phyloP scores from a whole-genome alignment of 163 green algal genomes.

The Picocystis sp. region DNA sequence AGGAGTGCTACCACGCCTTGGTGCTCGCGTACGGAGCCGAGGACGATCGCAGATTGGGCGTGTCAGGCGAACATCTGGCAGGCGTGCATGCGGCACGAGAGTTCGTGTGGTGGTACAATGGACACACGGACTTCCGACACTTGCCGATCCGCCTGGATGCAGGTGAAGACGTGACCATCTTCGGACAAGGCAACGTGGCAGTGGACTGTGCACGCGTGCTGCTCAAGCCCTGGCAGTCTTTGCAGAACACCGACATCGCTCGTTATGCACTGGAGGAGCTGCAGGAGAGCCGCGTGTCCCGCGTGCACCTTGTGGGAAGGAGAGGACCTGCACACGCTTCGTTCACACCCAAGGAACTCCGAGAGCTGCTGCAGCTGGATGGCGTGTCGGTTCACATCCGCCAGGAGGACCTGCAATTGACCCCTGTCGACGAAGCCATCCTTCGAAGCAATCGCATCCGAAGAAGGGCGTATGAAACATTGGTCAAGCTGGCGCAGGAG shows the following conservation, averaged over 20 bases:
- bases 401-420: too few relatives aligned
- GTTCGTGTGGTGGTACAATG: conserved; percentile 94
- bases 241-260: conserved; percentile 66
- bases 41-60: conserved; percentile 47
- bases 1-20: conserved; percentile 47
- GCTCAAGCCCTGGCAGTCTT: conserved; percentile 33
- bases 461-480: too few relatives aligned
- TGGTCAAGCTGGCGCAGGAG: too few relatives aligned
- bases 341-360: conserved; percentile 86
- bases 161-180: conserved; percentile 14
- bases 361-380: conserved; percentile 50
- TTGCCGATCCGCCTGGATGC: conserved; percentile 39
- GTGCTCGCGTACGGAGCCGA: conserved; percentile 80
- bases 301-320: conserved; percentile 66
- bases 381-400: too few relatives aligned
- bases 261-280: conserved; percentile 46
- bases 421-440: too few relatives aligned
- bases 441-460: too few relatives aligned
- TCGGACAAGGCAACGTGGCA: conserved; percentile 73
- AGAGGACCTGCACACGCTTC: conserved; percentile 51
- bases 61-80: conserved; percentile 47
- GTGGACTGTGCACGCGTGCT: conserved; percentile 83
- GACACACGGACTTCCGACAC: conserved; percentile 51
- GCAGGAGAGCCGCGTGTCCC: conserved; percentile 21
- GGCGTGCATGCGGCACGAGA: conserved; percentile 64